A percentile compares a stretch with the other conserved stretches of the same genome.
Evolutionary conservation across 345 rosid genomes (phyloP).

Genomic region (Pelargonium nanum): DNA sequence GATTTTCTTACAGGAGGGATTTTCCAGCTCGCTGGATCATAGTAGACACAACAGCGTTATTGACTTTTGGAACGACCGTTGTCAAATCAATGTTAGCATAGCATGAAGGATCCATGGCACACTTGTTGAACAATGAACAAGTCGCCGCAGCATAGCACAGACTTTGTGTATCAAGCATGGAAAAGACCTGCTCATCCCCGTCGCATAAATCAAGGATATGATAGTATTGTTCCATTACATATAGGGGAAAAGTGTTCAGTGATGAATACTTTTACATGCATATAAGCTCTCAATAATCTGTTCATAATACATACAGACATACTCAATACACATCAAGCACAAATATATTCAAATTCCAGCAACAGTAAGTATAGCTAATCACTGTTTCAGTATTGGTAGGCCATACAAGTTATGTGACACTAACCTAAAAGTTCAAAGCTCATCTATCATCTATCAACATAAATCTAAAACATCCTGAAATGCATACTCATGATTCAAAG

Average conservation of each 20-base stretch:
- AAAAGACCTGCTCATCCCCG: constrained; percentile 44
- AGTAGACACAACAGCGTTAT: constrained; percentile 61
- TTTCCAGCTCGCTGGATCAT: constrained; percentile 85
- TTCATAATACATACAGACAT: neutral
- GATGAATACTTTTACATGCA: neutral
- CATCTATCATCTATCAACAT: neutral
- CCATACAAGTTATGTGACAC: neutral
- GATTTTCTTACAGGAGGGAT: constrained; percentile 44
- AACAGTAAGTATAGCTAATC: neutral
- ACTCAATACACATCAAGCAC: neutral
- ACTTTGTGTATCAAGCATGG: constrained; percentile 81
- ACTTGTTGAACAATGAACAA: constrained; percentile 70
- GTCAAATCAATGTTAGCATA: constrained; percentile 66
- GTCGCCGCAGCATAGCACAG: constrained; percentile 63
- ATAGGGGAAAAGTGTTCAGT: neutral
- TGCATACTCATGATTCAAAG: neutral
- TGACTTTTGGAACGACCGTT: constrained; percentile 50
- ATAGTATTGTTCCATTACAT: neutral
- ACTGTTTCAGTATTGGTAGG: too few species aligned
- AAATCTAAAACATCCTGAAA: neutral
- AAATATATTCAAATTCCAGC: neutral
- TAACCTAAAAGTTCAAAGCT: neutral
- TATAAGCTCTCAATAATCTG: neutral
- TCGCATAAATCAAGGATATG: neutral
- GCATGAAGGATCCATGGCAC: constrained; percentile 77